Base-by-base conservation (phyloP, 192 early-diverging fungal species). In the Endogone sp. region DNA sequence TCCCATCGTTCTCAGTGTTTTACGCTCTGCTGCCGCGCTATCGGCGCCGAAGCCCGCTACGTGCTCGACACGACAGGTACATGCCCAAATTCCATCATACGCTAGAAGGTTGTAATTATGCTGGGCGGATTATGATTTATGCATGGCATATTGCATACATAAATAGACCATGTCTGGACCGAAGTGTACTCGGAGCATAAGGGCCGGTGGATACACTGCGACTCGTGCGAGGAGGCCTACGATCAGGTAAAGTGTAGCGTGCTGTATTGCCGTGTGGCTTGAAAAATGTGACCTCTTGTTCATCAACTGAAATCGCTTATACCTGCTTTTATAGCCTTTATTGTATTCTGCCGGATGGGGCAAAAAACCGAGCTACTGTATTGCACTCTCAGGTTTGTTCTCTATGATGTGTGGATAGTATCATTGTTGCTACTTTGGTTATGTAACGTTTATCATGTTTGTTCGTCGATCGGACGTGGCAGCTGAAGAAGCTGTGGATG, bases 171-270 rank as follows among this genome's bases (percentile, higher is more conserved):
- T 66, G 82, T 84, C 2, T 86, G 84, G 84, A 83, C 81, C 4
- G 84, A 86, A 64, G 68, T 86, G 10, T 86, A 72, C 65, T 82
- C 79, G 29, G 76, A 80, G 26, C 62, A 70, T n/a, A 71, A 83
- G 49, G 58, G 77, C 29, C 73, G 84, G 28, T 86, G 82, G 81
- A 72, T 86, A 28, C 84, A 86, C 58, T 80, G 80, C 49, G 84
- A 86, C 68, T 44, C 82, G 16, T 86, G 84, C 28, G 84, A 86
- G 67, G 81, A 82, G n/a, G 81, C 84, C 3, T 86, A 74, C 64
- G 84, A 86, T 70, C 71, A 28, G n/a, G 75, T 77, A 70, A 55
- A 49, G 62, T 16, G 22, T 60, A 24, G n/a, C n/a, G 6, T 31
- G 29, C 8, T 27, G 28, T 9, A 59, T 25, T 26, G 58, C 0